Conservation (phyloP, 306 rosid species). For the Medicago ruthenica region DNA sequence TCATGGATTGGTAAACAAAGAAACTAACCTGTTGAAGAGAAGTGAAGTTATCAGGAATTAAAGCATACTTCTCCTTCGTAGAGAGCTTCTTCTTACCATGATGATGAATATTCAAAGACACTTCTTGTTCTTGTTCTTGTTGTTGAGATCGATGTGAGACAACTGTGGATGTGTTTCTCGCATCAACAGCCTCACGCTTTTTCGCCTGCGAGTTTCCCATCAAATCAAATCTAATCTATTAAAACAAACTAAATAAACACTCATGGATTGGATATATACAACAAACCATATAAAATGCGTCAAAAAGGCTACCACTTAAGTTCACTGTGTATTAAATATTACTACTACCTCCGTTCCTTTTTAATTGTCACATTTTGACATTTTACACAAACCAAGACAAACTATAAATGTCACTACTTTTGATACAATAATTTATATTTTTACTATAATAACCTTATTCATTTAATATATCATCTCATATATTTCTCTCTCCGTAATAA, state of each 20-base stretch:
- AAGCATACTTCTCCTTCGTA: slow-evolving; percentile 36
- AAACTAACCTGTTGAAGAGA: slow-evolving; percentile 41
- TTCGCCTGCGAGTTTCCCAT: slow-evolving; percentile 40
- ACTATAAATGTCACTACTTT: too few species aligned
- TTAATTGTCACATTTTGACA: too few species aligned
- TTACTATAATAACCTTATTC: too few species aligned
- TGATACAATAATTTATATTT: too few species aligned
- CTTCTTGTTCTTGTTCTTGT: background rate
- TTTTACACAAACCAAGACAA: too few species aligned
- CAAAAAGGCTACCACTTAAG: too few species aligned
- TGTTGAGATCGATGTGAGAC: background rate
- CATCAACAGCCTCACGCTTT: background rate
- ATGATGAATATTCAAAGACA: background rate
- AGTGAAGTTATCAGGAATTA: slow-evolving; percentile 46
- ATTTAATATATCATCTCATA: too few species aligned
- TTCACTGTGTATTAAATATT: too few species aligned
- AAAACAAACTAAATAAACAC: background rate
- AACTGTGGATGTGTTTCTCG: background rate
- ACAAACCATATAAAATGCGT: too few species aligned
- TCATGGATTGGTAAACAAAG: background rate
- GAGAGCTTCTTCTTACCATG: background rate
- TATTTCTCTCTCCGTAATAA: too few species aligned
- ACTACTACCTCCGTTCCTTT: too few species aligned
- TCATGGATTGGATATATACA: too few species aligned
- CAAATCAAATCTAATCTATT: background rate